Base-by-base conservation (phyloP, 129 eudicot genomes). In the Oenanthe sinensis region DNA sequence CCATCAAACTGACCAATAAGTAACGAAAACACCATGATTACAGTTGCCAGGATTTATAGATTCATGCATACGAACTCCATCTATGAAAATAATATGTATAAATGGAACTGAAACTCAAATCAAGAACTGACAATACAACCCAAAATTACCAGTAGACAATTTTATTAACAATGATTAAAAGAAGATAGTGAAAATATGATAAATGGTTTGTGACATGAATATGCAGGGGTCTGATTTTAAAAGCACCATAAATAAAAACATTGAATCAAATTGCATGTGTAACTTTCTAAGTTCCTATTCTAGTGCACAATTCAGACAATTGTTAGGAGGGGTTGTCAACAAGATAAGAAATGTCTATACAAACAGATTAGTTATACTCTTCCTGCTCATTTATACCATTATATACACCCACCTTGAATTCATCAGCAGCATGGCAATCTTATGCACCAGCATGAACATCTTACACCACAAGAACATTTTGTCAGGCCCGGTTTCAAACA, bases 381-480 rank as follows among this genome's bases (percentile, higher is more conserved):
- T 73, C 42, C 75, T 46, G 67, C 37, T 62, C 77, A 77, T 40
- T 77, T 65, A 71, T 49, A 82, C 86, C 72, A 78, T 54, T 84
- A 73, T 24, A 83, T 88, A 88, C 85, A 85, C 91, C 86, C 88
- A 78, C 82, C 70, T 13, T 74, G 24, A 47, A 78, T 30, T 73
- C 78, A 67, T 83, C 93, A 85, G 80, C 86, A 83, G 85, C 99
- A 92, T 6, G 96, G 84, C 80, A 90, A 87, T 7, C 37, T 85
- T 68, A 79, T 65, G 85, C 89, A 86, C 81, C 83, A 49, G 52
- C 82, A 49, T 17, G 79, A 68, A 40, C 83, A 81, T 79, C 58
- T 70, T 10, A 83, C 58, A 74, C 77, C 36, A 47, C 82, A 49
- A 0, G 79, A 76, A 43, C 83, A 78, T 69, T 69, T 76, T 16